Evolutionary conservation across 306 rosid species (phyloP), one percentile per base, ranked within the genome.

Genomic region (Glycine tomentella): DNA sequence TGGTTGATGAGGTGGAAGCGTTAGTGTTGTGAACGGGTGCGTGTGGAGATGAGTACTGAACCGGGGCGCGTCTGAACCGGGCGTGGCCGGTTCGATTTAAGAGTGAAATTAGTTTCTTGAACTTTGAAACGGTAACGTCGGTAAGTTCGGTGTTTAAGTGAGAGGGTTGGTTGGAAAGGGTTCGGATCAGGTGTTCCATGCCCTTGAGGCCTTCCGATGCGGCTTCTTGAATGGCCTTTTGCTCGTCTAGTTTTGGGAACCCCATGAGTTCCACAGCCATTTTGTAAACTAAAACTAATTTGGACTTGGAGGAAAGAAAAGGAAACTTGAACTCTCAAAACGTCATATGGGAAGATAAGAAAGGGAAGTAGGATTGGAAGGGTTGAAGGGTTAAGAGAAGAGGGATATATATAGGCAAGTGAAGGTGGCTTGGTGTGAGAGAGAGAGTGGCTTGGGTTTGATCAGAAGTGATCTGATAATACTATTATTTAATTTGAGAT

Each of bases 71-170:
- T 15, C 98, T 74, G 95, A 94, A 94, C 15, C 98, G 90, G 73
- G 98, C 98, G 62, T 91, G 98, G 12, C 97, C 98, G 80, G 98
- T 91, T 42, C 97, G 95, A 83, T 92, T 87, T 1, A 92, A 80
- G 8, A 95, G 85, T 6, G 95, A 90, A 15, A 92, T 92, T 74
- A 91, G 87, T 72, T 89, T 90, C 50, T 84, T 89, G 84, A 95
- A 92, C 87, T 91, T 91, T 3, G 93, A 84, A n/a, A 95, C 94
- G 69, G 98, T 92, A 52, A 53, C 71, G 58, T 90, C 97, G 6
- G 97, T 83, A 58, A 94, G 83, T 70, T 92, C 92, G 0, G 97
- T 66, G 79, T 87, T 95, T 12, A 81, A 5, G 34, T 72, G 91
- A 25, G 69, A 61, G 4, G 94, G 90, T 51, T 87, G 86, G 65